Percentiles rank a stretch among this genome's conserved stretches.
phyloP scores from a whole-genome alignment of 345 rosid species.

The Lepidium aucheri region DNA sequence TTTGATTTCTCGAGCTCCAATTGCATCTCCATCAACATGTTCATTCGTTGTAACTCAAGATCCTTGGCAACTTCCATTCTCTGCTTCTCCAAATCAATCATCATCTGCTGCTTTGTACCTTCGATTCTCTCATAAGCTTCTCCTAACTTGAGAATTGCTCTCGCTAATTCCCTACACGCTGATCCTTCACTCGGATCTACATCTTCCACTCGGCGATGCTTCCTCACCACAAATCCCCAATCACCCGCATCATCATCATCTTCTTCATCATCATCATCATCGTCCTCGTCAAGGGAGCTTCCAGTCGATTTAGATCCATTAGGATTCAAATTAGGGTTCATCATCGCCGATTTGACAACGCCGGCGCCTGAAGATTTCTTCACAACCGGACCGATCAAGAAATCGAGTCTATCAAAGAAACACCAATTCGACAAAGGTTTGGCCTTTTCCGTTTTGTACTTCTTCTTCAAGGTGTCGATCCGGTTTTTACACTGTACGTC shows the following conservation, averaged over 20 bases:
- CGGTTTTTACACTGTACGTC: constrained; percentile 74
- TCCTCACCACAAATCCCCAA: constrained; percentile 35
- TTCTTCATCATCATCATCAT: constrained; percentile 35
- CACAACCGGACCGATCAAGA: constrained; percentile 39
- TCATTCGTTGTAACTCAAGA: constrained; percentile 65
- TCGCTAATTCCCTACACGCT: constrained; percentile 44
- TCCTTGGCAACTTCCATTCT: constrained; percentile 64
- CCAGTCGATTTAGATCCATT: constrained; percentile 30
- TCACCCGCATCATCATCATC: constrained; percentile 40
- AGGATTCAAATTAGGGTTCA: constrained; percentile 10
- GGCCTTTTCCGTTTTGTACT: constrained; percentile 51
- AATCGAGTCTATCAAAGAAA: constrained; percentile 40
- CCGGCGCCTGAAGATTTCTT: constrained; percentile 20
- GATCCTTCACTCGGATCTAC: constrained; percentile 36
- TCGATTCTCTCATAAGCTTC: constrained; percentile 67
- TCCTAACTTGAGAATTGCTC: constrained; percentile 56
- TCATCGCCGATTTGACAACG: constrained; percentile 22
- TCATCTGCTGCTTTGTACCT: constrained; percentile 49
- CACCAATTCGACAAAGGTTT: constrained; percentile 39
- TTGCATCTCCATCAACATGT: constrained; percentile 61
- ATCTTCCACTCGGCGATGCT: constrained; percentile 33
- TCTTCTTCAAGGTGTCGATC: constrained; percentile 64
- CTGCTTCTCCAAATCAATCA: constrained; percentile 76
- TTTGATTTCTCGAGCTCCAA: constrained; percentile 55
- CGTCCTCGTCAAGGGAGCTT: constrained; percentile 37